These are phyloP conservation scores for Coemansia asiatica DNA, from an alignment of 192 early-diverging fungal genomes.

Conservation along the genomic window DNA sequence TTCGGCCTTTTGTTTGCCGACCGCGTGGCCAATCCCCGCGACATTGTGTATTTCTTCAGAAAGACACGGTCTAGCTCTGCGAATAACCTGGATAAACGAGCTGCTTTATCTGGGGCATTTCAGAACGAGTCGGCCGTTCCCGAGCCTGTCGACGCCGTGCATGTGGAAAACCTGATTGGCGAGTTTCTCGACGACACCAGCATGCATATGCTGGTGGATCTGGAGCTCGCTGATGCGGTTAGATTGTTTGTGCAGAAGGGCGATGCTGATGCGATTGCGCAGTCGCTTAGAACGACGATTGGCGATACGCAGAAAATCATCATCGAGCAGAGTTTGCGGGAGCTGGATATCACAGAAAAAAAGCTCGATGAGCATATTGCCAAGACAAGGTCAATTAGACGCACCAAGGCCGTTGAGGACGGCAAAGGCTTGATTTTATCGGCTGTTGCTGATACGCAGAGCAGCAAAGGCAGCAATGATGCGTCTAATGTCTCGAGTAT, in stretches of 20 bases:
- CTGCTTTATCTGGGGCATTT: constrained; percentile 15
- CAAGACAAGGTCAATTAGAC: constrained; percentile 13
- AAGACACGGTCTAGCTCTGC: constrained; percentile 33
- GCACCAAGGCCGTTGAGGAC: constrained; percentile 27
- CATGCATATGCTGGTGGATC: constrained; percentile 72
- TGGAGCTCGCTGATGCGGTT: constrained; percentile 74
- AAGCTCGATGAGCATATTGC: constrained; percentile 19
- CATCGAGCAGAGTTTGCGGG: neutral
- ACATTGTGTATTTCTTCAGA: constrained; percentile 81
- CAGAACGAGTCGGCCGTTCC: constrained; percentile 45
- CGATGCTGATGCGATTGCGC: constrained; percentile 77
- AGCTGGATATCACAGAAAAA: constrained; percentile 3
- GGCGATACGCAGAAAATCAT: constrained; percentile 36
- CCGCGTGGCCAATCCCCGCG: constrained; percentile 83
- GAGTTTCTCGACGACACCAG: constrained; percentile 70
- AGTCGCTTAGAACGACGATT: constrained; percentile 55
- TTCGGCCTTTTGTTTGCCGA: constrained; percentile 82
- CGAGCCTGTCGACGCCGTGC: constrained; percentile 66
- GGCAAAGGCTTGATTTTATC: constrained; percentile 3
- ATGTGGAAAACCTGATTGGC: constrained; percentile 75
- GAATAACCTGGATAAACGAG: constrained; percentile 4
- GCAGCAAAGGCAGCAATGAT: neutral
- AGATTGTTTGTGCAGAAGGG: constrained; percentile 81
- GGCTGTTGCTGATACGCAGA: neutral
- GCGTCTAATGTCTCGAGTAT: no score